phyloP scores from a whole-genome alignment of 345 rosid species.

The Citrus cavaleriei region DNA sequence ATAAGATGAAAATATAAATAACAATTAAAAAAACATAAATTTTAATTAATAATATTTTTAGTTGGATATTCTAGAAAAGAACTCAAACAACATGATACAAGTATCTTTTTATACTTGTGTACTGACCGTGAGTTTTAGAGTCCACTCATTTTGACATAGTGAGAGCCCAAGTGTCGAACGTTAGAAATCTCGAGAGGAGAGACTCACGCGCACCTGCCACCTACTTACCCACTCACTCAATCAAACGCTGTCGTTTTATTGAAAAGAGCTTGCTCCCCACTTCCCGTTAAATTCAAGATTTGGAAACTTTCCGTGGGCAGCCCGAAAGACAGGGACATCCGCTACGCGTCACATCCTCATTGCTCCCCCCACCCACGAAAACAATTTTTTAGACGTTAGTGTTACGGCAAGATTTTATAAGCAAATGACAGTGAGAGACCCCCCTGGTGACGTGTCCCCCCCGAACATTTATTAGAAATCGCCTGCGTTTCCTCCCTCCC shows the following conservation, averaged over 20 bases:
- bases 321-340: constrained; percentile 10
- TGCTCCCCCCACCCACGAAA: not conserved
- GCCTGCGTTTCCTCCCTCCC: constrained; percentile 17
- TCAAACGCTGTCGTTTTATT: constrained; percentile 26
- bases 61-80: no score
- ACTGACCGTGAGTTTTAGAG: no score
- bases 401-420: constrained; percentile 47
- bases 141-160: not conserved
- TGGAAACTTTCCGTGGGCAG: not conserved
- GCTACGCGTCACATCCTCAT: constrained; percentile 28
- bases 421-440: not conserved
- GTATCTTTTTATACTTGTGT: no score
- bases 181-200: constrained; percentile 11
- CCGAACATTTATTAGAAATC: constrained; percentile 12
- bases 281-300: constrained; percentile 31
- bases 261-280: constrained; percentile 5
- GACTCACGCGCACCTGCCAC: constrained; percentile 13
- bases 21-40: no score
- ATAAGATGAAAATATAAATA: no score
- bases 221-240: not conserved
- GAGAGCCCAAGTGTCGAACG: not conserved
- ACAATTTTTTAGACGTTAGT: constrained; percentile 32
- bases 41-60: no score
- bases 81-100: no score
- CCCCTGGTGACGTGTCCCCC: constrained; percentile 9